Conservation (phyloP, 768 basidiomycete species). For the Leccinum truebloodii region DNA sequence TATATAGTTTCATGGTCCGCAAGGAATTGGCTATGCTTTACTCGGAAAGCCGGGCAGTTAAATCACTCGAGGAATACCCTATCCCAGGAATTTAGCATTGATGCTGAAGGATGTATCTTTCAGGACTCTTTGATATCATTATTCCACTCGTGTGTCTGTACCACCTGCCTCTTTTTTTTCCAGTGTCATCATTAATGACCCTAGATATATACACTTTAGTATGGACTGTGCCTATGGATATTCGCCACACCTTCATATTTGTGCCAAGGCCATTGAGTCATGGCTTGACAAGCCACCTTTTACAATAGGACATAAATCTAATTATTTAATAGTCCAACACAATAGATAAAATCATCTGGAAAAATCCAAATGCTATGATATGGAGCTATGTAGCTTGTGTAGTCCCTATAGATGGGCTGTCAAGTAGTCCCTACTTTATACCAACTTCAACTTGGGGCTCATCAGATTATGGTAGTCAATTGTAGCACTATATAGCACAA, state of each 20-base stretch:
- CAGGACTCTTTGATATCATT: conserved; percentile 18
- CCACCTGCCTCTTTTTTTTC: conserved; percentile 12
- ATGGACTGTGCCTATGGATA: neutral
- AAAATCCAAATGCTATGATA: too few species aligned
- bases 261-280: neutral
- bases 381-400: too few species aligned
- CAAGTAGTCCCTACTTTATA: too few species aligned
- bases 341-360: too few species aligned
- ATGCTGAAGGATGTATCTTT: conserved; percentile 9
- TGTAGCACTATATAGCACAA: too few species aligned
- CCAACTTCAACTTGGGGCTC: too few species aligned
- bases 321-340: too few species aligned
- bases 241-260: neutral
- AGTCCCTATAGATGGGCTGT: too few species aligned
- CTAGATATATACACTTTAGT: conserved; percentile 13
- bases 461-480: too few species aligned
- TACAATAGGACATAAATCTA: too few species aligned
- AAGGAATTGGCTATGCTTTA: conserved; percentile 77
- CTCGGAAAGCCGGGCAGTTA: conserved; percentile 52
- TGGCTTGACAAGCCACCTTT: neutral
- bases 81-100: conserved; percentile 3
- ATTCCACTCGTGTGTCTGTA: conserved; percentile 24
- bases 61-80: conserved; percentile 5
- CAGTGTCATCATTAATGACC: conserved; percentile 13
- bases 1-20: conserved; percentile 68